These are phyloP conservation scores for Diospyros lotus DNA, from an alignment of 148 eudicot genomes.

Conservation along the genomic window DNA sequence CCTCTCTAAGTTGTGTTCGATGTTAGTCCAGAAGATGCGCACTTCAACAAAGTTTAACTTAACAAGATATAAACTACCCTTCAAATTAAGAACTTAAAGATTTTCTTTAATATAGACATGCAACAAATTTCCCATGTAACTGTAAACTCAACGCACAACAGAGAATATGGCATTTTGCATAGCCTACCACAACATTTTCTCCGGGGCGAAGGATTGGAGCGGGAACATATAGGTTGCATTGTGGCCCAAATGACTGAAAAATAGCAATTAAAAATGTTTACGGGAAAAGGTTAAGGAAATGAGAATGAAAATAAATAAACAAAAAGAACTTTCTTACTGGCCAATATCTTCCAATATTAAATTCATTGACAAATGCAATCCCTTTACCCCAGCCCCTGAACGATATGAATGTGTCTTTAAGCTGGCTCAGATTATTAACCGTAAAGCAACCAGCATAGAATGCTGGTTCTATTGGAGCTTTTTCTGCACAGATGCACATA, in stretches of 20 bases:
- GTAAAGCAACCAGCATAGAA: conserved; percentile 60
- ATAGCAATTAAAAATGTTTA: neutral
- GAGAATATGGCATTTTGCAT: conserved; percentile 7
- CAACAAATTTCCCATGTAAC: neutral
- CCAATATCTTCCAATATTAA: conserved; percentile 91
- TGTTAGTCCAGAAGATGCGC: no score
- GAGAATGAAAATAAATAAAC: neutral
- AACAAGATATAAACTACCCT: neutral
- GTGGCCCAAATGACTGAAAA: conserved; percentile 77
- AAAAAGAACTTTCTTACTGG: conserved; percentile 43
- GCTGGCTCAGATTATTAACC: conserved; percentile 36
- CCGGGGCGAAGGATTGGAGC: conserved; percentile 77
- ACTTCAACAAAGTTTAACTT: neutral
- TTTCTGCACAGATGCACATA: conserved; percentile 28
- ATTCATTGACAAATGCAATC: conserved; percentile 67
- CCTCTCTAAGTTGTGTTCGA: neutral
- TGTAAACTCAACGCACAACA: neutral
- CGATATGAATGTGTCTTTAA: conserved; percentile 68
- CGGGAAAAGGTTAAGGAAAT: neutral
- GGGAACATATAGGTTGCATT: conserved; percentile 88
- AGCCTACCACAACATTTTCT: conserved; percentile 60
- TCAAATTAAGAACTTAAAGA: neutral
- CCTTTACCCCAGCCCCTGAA: conserved; percentile 93
- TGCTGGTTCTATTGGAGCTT: conserved; percentile 54
- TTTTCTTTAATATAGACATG: neutral